Conservation (phyloP, 2,329 filamentous ascomycete genomes). For the Botrytis fragariae region DNA sequence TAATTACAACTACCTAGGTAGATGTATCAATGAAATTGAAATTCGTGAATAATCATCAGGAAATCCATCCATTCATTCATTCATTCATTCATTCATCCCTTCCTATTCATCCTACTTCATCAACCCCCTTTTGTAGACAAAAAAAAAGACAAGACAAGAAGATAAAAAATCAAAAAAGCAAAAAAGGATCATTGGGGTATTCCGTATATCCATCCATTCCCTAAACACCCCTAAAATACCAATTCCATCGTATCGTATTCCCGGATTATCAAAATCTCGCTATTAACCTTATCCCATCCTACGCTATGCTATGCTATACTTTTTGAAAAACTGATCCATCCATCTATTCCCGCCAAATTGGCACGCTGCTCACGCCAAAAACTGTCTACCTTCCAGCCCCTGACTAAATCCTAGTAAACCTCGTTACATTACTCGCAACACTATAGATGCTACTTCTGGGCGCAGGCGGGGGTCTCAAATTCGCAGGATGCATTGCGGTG, state of each 20-base stretch:
- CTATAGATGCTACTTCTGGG: slow-evolving; percentile 41
- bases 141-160: background rate
- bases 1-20: too few species aligned
- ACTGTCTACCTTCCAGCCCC: too few species aligned
- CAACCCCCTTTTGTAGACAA: rapidly evolving
- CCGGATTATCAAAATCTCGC: background rate
- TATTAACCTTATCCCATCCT: background rate
- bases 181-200: background rate
- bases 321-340: background rate
- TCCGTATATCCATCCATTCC: background rate
- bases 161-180: background rate
- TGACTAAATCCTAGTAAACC: background rate
- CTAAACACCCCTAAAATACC: background rate
- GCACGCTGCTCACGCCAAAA: background rate
- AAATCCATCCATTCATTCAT: too few species aligned
- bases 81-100: too few species aligned
- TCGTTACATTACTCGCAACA: slow-evolving; percentile 13
- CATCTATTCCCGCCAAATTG: background rate
- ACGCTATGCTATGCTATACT: background rate
- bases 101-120: background rate
- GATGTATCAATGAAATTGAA: too few species aligned
- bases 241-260: background rate
- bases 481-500: slow-evolving; percentile 54
- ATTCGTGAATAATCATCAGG: background rate
- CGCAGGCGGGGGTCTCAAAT: slow-evolving; percentile 46